phyloP scores from a whole-genome alignment of 805 yeast species.

The Barnettozyma californica region DNA sequence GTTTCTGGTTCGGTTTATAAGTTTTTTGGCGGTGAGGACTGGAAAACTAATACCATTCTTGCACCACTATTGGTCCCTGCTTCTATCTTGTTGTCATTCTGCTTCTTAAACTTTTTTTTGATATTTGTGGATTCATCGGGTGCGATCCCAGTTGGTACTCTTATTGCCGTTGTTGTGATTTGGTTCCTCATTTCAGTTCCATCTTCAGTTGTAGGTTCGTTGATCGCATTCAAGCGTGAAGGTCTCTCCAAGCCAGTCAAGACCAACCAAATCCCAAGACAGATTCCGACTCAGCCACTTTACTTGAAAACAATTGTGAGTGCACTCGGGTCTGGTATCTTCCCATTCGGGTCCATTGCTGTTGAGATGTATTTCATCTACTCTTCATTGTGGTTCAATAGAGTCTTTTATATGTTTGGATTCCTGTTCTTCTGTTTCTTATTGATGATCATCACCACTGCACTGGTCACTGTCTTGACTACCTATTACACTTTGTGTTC shows the following conservation, averaged over 20 bases:
- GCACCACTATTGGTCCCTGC: slow-evolving; percentile 91
- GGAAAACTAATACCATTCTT: slow-evolving; percentile 80
- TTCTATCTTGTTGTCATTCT: slow-evolving; percentile 51
- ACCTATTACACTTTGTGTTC: slow-evolving; percentile 80
- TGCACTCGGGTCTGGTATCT: slow-evolving; percentile 74
- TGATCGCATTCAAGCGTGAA: slow-evolving; percentile 63
- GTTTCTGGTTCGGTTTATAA: slow-evolving; percentile 83
- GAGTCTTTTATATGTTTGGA: slow-evolving; percentile 96
- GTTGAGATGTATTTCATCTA: slow-evolving; percentile 92
- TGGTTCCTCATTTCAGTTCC: slow-evolving; percentile 90
- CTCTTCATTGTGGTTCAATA: slow-evolving; percentile 88
- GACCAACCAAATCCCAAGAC: slow-evolving; percentile 94
- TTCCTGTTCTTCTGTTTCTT: slow-evolving; percentile 83
- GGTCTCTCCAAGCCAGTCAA: slow-evolving; percentile 68
- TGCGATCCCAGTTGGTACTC: slow-evolving; percentile 89
- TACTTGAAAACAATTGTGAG: slow-evolving; percentile 65
- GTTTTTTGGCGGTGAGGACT: slow-evolving; percentile 84
- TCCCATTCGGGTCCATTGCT: slow-evolving; percentile 93
- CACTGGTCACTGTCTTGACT: slow-evolving; percentile 72
- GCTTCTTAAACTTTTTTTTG: slow-evolving; percentile 76
- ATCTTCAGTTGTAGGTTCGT: slow-evolving; percentile 75
- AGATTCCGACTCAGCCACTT: slow-evolving; percentile 88
- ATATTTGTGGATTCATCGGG: slow-evolving; percentile 80
- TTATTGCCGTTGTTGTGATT: slow-evolving; percentile 70
- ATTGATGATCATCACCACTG: slow-evolving; percentile 77